Evolutionary conservation across 768 basidiomycete species (phyloP).

Genomic region (Candolleomyces eurysporus): DNA sequence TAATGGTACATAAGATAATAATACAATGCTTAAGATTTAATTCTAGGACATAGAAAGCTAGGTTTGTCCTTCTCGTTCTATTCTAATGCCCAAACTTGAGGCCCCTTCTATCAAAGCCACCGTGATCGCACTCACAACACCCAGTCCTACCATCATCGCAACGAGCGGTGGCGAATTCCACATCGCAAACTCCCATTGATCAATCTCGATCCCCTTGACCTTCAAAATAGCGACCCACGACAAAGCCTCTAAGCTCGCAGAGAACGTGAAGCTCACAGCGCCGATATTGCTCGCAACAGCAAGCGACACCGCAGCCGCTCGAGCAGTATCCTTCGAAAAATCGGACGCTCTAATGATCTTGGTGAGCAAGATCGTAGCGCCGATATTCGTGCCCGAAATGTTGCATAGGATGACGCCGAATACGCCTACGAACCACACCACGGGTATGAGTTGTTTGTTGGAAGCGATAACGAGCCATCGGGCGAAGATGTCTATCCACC

Average conservation of each 20-base stretch:
- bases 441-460: constrained; percentile 39
- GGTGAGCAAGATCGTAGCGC: constrained; percentile 85
- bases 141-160: constrained; percentile 65
- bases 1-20: no score
- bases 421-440: constrained; percentile 67
- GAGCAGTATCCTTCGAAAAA: constrained; percentile 31
- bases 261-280: constrained; percentile 86
- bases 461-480: constrained; percentile 58
- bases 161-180: constrained; percentile 71
- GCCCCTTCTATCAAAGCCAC: no score
- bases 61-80: no score
- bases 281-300: constrained; percentile 90
- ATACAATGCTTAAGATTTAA: no score
- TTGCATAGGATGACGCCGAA: constrained; percentile 77
- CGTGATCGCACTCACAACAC: constrained; percentile 75
- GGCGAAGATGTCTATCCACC: constrained; percentile 87
- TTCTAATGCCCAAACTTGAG: no score
- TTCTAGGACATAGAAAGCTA: no score
- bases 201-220: constrained; percentile 69
- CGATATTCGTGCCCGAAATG: constrained; percentile 86
- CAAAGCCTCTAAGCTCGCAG: constrained; percentile 83
- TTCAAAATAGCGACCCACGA: constrained; percentile 75
- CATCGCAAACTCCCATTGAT: constrained; percentile 60
- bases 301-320: constrained; percentile 67
- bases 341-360: constrained; percentile 59